Evolutionary conservation across 352 stramenopile genomes (phyloP).

Genomic region (Phytopythium ostracodes): DNA sequence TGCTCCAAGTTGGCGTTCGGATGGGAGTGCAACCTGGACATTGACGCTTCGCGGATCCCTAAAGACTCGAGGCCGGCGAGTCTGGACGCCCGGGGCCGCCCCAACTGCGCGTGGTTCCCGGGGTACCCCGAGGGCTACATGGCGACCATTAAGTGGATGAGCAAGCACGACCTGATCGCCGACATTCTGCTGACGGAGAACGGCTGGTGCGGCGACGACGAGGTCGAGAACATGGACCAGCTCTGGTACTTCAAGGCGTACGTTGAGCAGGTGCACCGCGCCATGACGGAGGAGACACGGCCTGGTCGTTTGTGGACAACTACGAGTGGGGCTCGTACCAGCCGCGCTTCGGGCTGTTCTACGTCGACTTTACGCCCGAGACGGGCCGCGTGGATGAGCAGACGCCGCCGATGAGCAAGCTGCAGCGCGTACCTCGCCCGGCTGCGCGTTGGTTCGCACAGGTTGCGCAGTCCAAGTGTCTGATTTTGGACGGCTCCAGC

Average conservation of each 20-base stretch:
- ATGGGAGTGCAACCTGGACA: slow-evolving; percentile 31
- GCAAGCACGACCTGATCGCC: slow-evolving; percentile 25
- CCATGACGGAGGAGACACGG: slow-evolving; percentile 17
- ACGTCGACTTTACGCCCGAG: slow-evolving; percentile 32
- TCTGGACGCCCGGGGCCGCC: slow-evolving; percentile 12
- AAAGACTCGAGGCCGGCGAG: slow-evolving; percentile 13
- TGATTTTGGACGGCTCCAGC: neutral
- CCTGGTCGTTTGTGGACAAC: slow-evolving; percentile 29
- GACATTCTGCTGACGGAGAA: slow-evolving; percentile 51
- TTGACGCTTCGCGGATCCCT: slow-evolving; percentile 35
- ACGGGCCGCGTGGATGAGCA: slow-evolving; percentile 22
- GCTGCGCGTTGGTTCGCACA: slow-evolving; percentile 29
- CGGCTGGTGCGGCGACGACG: slow-evolving; percentile 48
- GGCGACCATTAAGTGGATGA: slow-evolving; percentile 31
- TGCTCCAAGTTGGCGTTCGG: slow-evolving; percentile 24
- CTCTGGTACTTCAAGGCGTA: slow-evolving; percentile 33
- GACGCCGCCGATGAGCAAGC: slow-evolving; percentile 11
- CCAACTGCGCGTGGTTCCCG: slow-evolving; percentile 25
- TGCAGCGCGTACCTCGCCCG: slow-evolving; percentile 23
- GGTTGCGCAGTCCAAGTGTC: slow-evolving; percentile 30
- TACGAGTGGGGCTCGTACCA: slow-evolving; percentile 24
- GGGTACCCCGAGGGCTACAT: slow-evolving; percentile 39
- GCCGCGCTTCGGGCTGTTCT: slow-evolving; percentile 42
- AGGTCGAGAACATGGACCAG: slow-evolving; percentile 44
- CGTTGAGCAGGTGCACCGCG: slow-evolving; percentile 18